Percentiles rank a stretch among this genome's conserved stretches.
phyloP scores from a whole-genome alignment of 257 asterid species.

The Petunia axillaris region DNA sequence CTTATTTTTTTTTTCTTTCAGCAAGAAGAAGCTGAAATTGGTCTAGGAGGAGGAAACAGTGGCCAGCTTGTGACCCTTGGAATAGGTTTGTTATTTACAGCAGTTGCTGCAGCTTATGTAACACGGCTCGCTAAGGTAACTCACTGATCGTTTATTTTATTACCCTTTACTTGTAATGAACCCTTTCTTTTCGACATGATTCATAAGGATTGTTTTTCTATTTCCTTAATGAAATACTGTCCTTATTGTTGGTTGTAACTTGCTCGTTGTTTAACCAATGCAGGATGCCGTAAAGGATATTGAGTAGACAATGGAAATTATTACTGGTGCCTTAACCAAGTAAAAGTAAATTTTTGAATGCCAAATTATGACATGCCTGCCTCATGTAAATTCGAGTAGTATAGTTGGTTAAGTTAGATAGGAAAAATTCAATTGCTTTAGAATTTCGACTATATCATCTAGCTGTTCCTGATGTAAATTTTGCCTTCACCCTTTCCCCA shows the following conservation, averaged over 20 bases:
- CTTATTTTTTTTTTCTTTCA: constrained; percentile 31
- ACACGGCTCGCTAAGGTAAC: constrained; percentile 84
- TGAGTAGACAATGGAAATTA: constrained; percentile 28
- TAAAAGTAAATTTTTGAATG: not conserved
- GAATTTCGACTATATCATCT: not conserved
- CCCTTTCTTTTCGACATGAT: not conserved
- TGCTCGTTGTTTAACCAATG: not conserved
- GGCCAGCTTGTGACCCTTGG: constrained; percentile 84
- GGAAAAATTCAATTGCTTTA: not conserved
- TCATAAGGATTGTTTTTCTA: not conserved
- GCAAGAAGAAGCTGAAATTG: constrained; percentile 84
- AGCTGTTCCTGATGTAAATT: not conserved
- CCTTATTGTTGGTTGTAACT: not conserved
- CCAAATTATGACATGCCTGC: not conserved
- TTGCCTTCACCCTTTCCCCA: too few species aligned
- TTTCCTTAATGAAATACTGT: not conserved
- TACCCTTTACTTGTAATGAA: not conserved
- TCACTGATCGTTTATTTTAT: not conserved
- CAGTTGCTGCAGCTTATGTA: constrained; percentile 79
- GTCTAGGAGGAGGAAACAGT: constrained; percentile 65
- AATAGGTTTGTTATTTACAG: constrained; percentile 76
- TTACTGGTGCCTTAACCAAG: not conserved
- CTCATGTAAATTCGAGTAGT: not conserved
- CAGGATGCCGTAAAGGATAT: constrained; percentile 55
- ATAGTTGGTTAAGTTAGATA: not conserved